Percentiles rank a stretch among this genome's conserved stretches.
phyloP scores from a whole-genome alignment of 2,329 filamentous ascomycete genomes.

The Diaporthe batatas region DNA sequence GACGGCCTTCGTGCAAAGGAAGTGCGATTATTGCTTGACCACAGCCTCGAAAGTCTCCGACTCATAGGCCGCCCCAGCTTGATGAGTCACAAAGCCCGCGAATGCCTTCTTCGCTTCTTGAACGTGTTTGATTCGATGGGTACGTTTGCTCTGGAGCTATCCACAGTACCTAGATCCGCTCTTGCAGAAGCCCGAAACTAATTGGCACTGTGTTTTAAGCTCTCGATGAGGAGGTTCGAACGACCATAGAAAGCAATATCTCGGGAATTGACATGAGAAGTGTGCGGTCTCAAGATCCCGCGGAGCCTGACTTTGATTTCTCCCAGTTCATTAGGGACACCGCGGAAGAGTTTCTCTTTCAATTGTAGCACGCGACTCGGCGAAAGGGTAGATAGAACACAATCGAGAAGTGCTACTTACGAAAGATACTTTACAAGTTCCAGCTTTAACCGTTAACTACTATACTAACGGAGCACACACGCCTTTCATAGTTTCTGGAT shows the following conservation, averaged over 20 bases:
- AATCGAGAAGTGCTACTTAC: too few species aligned
- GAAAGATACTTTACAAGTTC: too few species aligned
- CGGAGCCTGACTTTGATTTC: not conserved
- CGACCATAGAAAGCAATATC: not conserved
- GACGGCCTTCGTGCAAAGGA: not conserved
- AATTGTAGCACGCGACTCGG: not conserved
- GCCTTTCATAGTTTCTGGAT: too few species aligned
- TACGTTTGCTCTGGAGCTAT: not conserved
- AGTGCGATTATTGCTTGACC: not conserved
- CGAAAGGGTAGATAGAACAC: too few species aligned
- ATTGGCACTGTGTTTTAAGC: not conserved
- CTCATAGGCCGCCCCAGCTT: not conserved
- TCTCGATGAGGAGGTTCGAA: not conserved
- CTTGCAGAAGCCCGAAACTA: not conserved
- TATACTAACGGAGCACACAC: too few species aligned
- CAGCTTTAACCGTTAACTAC: too few species aligned
- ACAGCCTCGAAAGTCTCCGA: not conserved
- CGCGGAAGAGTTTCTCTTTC: not conserved
- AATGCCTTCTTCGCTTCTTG: slow-evolving; percentile 12
- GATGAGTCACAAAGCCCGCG: slow-evolving; percentile 20
- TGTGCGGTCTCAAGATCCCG: not conserved
- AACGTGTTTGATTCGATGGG: slow-evolving; percentile 3
- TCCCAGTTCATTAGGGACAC: slow-evolving; percentile 21
- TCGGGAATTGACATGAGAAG: not conserved
- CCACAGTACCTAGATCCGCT: too few species aligned